Base-by-base conservation (phyloP, 352 stramenopile genomes). In the Thraustotheca clavata region DNA sequence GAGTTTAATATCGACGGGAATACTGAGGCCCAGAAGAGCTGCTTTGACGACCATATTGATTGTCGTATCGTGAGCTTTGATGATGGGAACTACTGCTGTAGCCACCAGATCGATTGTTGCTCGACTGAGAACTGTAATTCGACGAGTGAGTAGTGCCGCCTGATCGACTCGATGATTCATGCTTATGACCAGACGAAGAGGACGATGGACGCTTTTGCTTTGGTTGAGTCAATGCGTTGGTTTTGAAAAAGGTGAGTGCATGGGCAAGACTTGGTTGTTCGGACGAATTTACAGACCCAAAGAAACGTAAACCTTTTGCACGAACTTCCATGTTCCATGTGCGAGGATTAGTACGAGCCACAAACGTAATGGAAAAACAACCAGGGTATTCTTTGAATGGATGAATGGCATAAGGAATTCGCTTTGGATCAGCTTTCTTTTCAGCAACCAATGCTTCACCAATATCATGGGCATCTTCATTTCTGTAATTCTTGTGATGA, bases 331-430 rank as follows among this genome's bases (percentile, higher is more conserved):
- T 77, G 71, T 95, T 84, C 49, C 84, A 95, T 62, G 82, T 91
- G 50, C 86, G 83, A 27, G 86, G 83, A 18, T 83, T 92, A 70
- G 82, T 78, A 27, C 84, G 83, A 9, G 83, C 86, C 46, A 95
- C 80, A 67, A 91, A 95, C 62, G 86, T 89, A 70, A 95, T 91
- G 49, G 86, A 95, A 59, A 95, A 95, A 69, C 86, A 95, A 4
- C 86, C 86, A 0, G 86, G 86, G 49, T 92, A 95, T 66, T 90
- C 90, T 61, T 60, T 86, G 67, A 93, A 95, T 67, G 92, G 32
- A 67, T 95, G 86, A 18, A 95, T 63, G 18, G 82, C 79, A 69
- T 93, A 95, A 31, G 86, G 86, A 49, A 95, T 91, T 54, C 80
- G 73, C 32, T 79, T 82, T 22, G 86, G 83, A 54, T 92, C 79